Conservation (phyloP, 164 flowering plant species). For the Malania oleifera region DNA sequence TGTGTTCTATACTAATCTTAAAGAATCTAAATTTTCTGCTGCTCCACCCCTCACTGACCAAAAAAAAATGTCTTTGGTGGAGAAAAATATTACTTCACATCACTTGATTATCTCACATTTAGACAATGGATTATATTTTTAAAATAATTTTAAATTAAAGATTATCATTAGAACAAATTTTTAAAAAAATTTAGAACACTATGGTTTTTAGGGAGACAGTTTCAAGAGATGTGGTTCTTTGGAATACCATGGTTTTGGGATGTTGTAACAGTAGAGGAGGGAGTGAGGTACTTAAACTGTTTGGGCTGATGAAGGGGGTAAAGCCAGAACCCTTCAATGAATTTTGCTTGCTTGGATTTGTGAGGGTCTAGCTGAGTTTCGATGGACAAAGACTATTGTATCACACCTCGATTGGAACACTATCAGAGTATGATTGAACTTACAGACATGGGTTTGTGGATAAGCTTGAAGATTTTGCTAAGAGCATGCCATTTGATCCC, state of each 20-base stretch:
- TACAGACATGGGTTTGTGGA: conserved; percentile 31
- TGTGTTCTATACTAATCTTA: no score
- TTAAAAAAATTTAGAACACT: no score
- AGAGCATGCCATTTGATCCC: conserved; percentile 44
- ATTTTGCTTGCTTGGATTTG: conserved; percentile 43
- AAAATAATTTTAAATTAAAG: no score
- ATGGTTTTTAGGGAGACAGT: conserved; percentile 26
- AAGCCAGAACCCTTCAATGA: conserved; percentile 51
- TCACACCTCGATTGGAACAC: conserved; percentile 52
- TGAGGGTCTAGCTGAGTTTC: conserved; percentile 40
- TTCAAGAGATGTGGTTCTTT: conserved; percentile 32
- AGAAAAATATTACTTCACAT: no score
- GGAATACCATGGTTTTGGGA: conserved; percentile 42
- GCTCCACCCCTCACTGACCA: no score
- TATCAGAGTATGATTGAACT: conserved; percentile 61
- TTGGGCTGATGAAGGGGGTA: conserved; percentile 35
- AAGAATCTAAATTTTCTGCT: no score
- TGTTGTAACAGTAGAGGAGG: conserved; percentile 32
- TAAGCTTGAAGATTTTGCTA: conserved; percentile 49
- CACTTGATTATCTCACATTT: no score
- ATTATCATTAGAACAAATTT: no score
- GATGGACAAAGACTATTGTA: conserved; percentile 34
- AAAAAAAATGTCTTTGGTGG: no score
- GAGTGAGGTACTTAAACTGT: conserved; percentile 31
- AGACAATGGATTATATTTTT: no score